phyloP scores from a whole-genome alignment of 2,329 filamentous ascomycete species.

The Trichophyton rubrum region DNA sequence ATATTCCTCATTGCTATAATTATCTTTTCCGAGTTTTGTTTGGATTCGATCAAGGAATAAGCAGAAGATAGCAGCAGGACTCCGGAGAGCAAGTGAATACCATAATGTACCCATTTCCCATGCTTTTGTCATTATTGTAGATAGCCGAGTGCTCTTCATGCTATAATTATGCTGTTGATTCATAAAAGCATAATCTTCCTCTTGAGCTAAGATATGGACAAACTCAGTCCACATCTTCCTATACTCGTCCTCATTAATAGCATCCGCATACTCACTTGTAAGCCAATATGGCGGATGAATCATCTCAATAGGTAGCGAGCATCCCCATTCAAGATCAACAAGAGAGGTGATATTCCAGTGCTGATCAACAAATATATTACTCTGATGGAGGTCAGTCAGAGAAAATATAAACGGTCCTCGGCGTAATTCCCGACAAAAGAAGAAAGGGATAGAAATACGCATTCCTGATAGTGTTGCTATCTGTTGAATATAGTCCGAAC shows the following conservation, averaged over 20 bases:
- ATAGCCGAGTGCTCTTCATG: not conserved
- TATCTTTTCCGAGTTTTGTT: constrained; percentile 1
- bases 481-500: constrained; percentile 15
- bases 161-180: constrained; percentile 1
- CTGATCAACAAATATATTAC: constrained; percentile 25
- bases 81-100: constrained; percentile 6
- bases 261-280: constrained; percentile 12
- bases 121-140: constrained; percentile 7
- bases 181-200: constrained; percentile 8
- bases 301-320: constrained; percentile 19
- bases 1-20: constrained; percentile 10
- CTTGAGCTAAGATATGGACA: constrained; percentile 13
- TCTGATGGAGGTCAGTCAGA: constrained; percentile 23
- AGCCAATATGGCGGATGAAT: constrained; percentile 22
- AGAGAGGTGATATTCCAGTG: constrained; percentile 24
- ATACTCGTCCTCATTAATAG: constrained; percentile 13
- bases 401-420: constrained; percentile 22
- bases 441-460: constrained; percentile 22
- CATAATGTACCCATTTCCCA: constrained; percentile 8
- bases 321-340: constrained; percentile 27
- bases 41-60: constrained; percentile 8
- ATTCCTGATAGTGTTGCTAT: constrained; percentile 20
- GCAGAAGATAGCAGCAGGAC: not conserved
- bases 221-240: constrained; percentile 13
- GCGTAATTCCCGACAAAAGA: constrained; percentile 1